A percentile compares a stretch with the other conserved stretches of the same genome.
These are phyloP conservation scores for Obba rivulosa DNA, from an alignment of 768 basidiomycete genomes.

Conservation along the genomic window DNA sequence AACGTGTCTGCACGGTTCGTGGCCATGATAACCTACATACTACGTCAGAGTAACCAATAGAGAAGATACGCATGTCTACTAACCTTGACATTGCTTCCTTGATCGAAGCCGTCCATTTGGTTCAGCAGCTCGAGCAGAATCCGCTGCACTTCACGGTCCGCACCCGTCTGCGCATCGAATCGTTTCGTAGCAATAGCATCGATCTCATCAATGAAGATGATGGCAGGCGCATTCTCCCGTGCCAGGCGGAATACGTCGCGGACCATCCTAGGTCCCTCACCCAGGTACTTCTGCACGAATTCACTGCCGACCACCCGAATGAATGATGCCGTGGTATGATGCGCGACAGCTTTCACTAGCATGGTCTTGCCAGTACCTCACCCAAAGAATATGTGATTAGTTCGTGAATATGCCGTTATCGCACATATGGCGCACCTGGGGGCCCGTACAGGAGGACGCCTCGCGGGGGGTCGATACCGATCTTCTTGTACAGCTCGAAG, in stretches of 20 bases:
- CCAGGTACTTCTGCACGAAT: conserved; percentile 99
- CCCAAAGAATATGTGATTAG: too few relatives aligned
- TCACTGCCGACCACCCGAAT: conserved; percentile 98
- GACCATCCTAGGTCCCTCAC: conserved; percentile 99
- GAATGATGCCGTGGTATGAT: conserved; percentile 95
- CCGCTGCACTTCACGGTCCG: conserved; percentile 97
- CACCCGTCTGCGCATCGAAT: conserved; percentile 98
- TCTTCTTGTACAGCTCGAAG: conserved; percentile 98
- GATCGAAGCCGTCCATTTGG: conserved; percentile 99
- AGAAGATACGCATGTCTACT: conserved; percentile 6
- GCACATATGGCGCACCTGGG: conserved; percentile 86
- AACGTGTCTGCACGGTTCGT: conserved; percentile 98
- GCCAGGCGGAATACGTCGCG: conserved; percentile 98
- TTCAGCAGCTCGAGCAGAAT: conserved; percentile 94
- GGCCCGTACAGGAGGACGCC: conserved; percentile 97
- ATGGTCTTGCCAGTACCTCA: conserved; percentile 97
- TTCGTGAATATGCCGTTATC: neutral
- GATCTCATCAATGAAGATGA: conserved; percentile 99
- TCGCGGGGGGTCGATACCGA: conserved; percentile 97
- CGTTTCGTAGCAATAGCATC: conserved; percentile 99
- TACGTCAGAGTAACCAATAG: neutral
- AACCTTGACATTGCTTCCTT: conserved; percentile 97
- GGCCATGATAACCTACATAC: conserved; percentile 92
- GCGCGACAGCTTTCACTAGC: conserved; percentile 99
- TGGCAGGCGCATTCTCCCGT: conserved; percentile 93